Conservation (phyloP, 257 asterid species). For the Rehmannia glutinosa region DNA sequence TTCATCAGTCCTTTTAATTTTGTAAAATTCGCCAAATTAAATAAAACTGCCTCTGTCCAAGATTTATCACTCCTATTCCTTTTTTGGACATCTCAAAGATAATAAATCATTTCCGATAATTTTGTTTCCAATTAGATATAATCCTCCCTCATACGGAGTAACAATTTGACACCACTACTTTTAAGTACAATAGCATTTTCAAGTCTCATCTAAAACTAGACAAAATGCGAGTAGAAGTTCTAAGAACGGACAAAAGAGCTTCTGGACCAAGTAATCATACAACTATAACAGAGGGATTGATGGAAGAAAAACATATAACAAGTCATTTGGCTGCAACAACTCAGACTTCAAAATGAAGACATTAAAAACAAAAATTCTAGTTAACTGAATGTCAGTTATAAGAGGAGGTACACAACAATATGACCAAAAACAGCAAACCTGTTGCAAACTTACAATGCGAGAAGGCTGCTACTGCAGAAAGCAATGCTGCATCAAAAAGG, state of each 20-base stretch:
- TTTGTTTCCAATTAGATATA: no score
- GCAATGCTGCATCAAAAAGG: constrained; percentile 91
- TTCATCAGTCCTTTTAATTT: no score
- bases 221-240: no score
- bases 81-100: no score
- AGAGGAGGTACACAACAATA: background rate
- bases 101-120: no score
- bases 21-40: no score
- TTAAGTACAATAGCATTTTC: background rate
- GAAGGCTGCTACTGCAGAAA: constrained; percentile 91
- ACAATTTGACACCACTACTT: background rate
- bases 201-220: background rate
- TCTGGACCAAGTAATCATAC: no score
- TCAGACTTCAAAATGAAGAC: background rate
- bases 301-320: background rate
- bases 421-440: background rate
- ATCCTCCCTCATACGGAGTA: background rate
- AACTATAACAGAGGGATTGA: background rate
- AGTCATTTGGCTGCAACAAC: background rate
- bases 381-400: no score
- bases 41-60: no score
- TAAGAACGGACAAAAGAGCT: no score
- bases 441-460: constrained; percentile 59
- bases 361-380: no score
- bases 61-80: no score